A percentile compares a stretch with the other conserved stretches of the same genome.
Evolutionary conservation across 495 filamentous ascomycete species (phyloP).

Genomic region (Oidiodendron maius): DNA sequence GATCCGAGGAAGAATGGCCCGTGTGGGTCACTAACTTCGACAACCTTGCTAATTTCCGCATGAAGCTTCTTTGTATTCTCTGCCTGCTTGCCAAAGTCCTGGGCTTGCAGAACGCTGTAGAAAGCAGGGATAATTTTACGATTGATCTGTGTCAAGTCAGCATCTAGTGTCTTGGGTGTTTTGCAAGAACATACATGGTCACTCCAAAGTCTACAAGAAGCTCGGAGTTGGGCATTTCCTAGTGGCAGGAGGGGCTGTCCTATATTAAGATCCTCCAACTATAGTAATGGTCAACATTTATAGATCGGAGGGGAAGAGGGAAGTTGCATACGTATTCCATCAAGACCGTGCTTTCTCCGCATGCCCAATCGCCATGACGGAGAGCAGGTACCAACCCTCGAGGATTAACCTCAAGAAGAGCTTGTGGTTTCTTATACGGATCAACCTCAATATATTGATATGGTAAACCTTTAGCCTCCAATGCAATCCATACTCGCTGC

Average conservation of each 20-base stretch:
- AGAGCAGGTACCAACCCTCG: slow-evolving; percentile 81
- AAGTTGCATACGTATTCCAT: slow-evolving; percentile 71
- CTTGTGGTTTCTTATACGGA: slow-evolving; percentile 75
- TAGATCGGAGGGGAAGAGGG: background rate
- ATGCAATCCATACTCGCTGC: slow-evolving; percentile 90
- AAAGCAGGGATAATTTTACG: slow-evolving; percentile 76
- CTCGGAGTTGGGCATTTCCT: slow-evolving; percentile 59
- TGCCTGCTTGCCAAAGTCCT: slow-evolving; percentile 58
- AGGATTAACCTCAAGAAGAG: slow-evolving; percentile 80
- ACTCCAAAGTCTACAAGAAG: slow-evolving; percentile 77
- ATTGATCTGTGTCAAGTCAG: slow-evolving; percentile 55
- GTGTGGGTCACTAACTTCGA: slow-evolving; percentile 59
- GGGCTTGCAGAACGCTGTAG: slow-evolving; percentile 69
- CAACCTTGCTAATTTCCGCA: slow-evolving; percentile 63
- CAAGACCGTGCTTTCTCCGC: slow-evolving; percentile 79
- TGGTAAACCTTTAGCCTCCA: slow-evolving; percentile 75
- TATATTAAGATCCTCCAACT: slow-evolving; percentile 73
- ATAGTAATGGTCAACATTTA: slow-evolving; percentile 4
- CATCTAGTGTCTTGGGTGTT: background rate
- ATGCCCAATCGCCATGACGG: slow-evolving; percentile 79
- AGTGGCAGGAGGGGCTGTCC: slow-evolving; percentile 60
- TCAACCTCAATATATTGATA: slow-evolving; percentile 95
- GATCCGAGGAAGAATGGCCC: slow-evolving; percentile 83
- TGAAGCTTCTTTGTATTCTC: slow-evolving; percentile 59
- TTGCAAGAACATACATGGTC: slow-evolving; percentile 63